phyloP scores from a whole-genome alignment of 2,329 filamentous ascomycete genomes.

The Akanthomyces dipterigenus region DNA sequence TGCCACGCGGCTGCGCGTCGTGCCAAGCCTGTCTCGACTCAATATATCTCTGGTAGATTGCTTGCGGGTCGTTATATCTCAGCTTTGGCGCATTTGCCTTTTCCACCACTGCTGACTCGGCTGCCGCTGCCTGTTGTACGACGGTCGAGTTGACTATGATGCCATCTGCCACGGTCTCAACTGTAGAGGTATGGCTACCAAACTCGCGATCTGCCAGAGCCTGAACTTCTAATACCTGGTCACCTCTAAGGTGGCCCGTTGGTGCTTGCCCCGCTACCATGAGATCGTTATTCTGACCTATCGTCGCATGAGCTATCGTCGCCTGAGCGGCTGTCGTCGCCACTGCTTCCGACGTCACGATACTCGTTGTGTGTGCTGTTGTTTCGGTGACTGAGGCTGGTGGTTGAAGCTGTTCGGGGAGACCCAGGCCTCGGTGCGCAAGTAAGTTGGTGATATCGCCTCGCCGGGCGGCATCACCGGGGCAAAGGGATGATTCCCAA shows the following conservation, averaged over 20 bases:
- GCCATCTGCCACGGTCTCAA: background rate
- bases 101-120: background rate
- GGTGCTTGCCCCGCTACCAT: background rate
- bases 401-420: conserved; percentile 42
- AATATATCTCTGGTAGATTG: conserved; percentile 18
- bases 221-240: background rate
- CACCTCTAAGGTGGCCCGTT: background rate
- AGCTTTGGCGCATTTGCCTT: background rate
- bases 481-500: conserved; percentile 84
- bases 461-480: conserved; percentile 74
- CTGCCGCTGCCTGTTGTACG: background rate
- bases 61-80: conserved; percentile 11
- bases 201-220: background rate
- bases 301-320: background rate
- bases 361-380: background rate
- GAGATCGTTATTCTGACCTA: background rate
- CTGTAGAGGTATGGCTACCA: background rate
- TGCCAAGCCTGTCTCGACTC: conserved; percentile 16
- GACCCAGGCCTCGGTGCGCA: conserved; percentile 65
- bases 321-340: background rate
- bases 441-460: conserved; percentile 82
- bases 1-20: conserved; percentile 13
- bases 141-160: background rate
- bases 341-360: background rate
- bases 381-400: background rate